Evolutionary conservation across 208 protist species (phyloP).

Genomic region (Leishmania mexicana): DNA sequence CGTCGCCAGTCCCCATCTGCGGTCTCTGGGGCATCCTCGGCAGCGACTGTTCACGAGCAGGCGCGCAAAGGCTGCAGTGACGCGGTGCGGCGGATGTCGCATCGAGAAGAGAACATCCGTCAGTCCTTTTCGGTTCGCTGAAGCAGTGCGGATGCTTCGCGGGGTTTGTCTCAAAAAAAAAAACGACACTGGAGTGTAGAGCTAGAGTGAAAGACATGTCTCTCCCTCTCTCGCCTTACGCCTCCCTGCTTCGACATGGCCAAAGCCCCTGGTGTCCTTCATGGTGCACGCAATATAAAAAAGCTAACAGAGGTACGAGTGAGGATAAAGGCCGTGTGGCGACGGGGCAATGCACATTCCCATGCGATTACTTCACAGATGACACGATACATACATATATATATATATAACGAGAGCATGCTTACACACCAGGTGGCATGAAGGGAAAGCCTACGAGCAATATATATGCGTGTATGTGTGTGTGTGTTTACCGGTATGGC

Average conservation of each 20-base stretch:
- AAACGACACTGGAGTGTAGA: neutral
- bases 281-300: neutral
- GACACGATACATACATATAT: neutral
- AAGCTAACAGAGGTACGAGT: neutral
- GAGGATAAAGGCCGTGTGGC: neutral
- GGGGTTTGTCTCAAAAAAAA: neutral
- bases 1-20: constrained; percentile 12
- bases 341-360: neutral
- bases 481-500: neutral
- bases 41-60: constrained; percentile 42
- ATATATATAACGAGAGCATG: neutral
- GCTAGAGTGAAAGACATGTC: neutral
- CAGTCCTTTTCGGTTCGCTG: constrained; percentile 59
- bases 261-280: neutral
- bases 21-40: constrained; percentile 2
- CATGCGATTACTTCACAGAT: neutral
- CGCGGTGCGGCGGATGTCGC: constrained; percentile 62
- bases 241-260: neutral
- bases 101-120: constrained; percentile 77
- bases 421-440: neutral
- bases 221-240: neutral
- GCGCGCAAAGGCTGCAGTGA: constrained; percentile 59
- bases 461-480: no score
- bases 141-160: neutral
- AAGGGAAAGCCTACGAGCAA: neutral